These are phyloP conservation scores for Jatropha podagrica DNA, from an alignment of 441 rosid species.

Conservation along the genomic window DNA sequence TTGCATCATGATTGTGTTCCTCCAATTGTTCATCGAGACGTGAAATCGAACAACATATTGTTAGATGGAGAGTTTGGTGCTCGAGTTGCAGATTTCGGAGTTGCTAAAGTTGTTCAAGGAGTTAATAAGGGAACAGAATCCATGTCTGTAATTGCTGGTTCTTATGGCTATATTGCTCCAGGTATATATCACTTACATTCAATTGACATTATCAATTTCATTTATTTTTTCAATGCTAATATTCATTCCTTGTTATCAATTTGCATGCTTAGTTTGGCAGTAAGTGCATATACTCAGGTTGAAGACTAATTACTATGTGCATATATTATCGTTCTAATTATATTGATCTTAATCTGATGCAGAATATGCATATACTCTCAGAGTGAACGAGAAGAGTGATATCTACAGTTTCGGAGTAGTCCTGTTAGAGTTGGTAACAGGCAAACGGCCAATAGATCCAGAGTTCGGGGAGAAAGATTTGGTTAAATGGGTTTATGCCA, in stretches of 20 bases:
- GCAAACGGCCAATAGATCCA: slow-evolving; percentile 75
- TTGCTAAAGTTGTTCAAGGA: slow-evolving; percentile 75
- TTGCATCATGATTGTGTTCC: slow-evolving; percentile 93
- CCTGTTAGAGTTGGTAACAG: slow-evolving; percentile 83
- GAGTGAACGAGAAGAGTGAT: slow-evolving; percentile 98
- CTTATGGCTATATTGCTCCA: slow-evolving; percentile 98
- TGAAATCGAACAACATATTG: slow-evolving; percentile 89
- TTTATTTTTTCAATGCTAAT: neutral
- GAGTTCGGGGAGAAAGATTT: slow-evolving; percentile 86
- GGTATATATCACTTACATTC: slow-evolving; percentile 43
- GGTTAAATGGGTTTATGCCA: slow-evolving; percentile 88
- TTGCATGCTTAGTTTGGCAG: too few species aligned
- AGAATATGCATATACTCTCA: slow-evolving; percentile 94
- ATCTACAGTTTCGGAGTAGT: slow-evolving; percentile 96
- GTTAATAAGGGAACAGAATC: slow-evolving; percentile 65
- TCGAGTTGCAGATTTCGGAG: slow-evolving; percentile 93
- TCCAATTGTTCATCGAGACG: slow-evolving; percentile 93
- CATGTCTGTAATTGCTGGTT: slow-evolving; percentile 94
- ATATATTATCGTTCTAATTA: neutral
- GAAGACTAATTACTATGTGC: too few species aligned
- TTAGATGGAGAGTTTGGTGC: slow-evolving; percentile 84
- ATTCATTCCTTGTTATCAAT: too few species aligned
- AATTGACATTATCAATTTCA: too few species aligned
- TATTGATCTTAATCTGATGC: slow-evolving; percentile 27
- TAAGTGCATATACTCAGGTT: too few species aligned